Conservation (phyloP, 495 filamentous ascomycete species). For the Lasiosphaeris hirsuta region DNA sequence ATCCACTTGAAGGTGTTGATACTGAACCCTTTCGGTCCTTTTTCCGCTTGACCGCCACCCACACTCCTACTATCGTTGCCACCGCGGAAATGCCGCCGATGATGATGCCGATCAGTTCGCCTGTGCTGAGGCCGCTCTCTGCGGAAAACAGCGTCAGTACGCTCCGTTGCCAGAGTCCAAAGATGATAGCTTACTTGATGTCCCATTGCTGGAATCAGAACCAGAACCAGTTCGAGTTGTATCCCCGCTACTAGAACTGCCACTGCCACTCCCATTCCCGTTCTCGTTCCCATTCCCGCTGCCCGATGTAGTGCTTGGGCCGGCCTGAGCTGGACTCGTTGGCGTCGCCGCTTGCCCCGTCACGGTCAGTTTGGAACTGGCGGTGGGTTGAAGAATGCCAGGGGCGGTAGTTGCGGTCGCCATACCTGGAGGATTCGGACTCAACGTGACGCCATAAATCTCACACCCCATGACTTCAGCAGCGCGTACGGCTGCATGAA, state of each 20-base stretch:
- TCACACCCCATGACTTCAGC: too few species aligned
- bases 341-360: too few species aligned
- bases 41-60: neutral
- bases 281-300: neutral
- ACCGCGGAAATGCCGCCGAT: neutral
- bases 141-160: neutral
- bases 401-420: neutral
- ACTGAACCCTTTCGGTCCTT: too few species aligned
- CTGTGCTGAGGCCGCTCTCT: neutral
- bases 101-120: neutral
- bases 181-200: neutral
- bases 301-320: neutral
- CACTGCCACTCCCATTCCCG: neutral
- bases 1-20: too few species aligned
- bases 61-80: neutral
- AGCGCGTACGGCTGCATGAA: too few species aligned
- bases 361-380: too few species aligned
- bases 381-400: too few species aligned
- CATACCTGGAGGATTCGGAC: neutral
- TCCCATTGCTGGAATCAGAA: neutral
- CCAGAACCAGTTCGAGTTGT: neutral
- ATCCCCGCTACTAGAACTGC: too few species aligned
- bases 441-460: neutral
- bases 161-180: too few species aligned
- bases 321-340: too few species aligned